A percentile compares a stretch with the other conserved stretches of the same genome.
Conservation (phyloP, 345 rosid species). For the Salix arbutifolia region DNA sequence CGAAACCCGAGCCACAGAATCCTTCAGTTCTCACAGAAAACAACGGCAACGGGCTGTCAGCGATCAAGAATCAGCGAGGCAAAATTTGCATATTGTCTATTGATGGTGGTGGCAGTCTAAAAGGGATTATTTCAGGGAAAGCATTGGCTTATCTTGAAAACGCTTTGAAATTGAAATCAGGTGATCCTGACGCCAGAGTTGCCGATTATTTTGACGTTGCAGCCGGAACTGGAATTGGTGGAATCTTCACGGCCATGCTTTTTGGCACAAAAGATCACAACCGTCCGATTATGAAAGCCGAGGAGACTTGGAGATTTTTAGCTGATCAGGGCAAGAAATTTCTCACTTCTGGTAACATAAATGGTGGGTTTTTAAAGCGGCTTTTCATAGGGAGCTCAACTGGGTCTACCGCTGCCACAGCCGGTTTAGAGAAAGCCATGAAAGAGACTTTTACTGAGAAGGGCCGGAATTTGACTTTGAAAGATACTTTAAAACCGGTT, state of each 20-base stretch:
- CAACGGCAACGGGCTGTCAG: conserved; percentile 18
- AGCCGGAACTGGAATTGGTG: conserved; percentile 88
- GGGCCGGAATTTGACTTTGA: conserved; percentile 52
- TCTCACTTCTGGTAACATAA: conserved; percentile 29
- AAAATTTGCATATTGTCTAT: conserved; percentile 80
- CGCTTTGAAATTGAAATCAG: conserved; percentile 72
- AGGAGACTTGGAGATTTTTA: conserved; percentile 86
- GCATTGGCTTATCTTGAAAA: conserved; percentile 81
- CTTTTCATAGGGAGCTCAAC: conserved; percentile 40
- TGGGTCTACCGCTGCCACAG: conserved; percentile 39
- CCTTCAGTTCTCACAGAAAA: not conserved
- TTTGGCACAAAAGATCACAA: conserved; percentile 66
- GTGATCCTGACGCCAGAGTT: conserved; percentile 81
- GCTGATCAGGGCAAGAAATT: conserved; percentile 63
- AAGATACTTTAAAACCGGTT: conserved; percentile 87
- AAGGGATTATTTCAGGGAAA: conserved; percentile 82
- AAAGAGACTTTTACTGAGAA: conserved; percentile 60
- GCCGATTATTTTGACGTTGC: conserved; percentile 92
- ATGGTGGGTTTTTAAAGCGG: conserved; percentile 41
- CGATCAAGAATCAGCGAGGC: conserved; percentile 85
- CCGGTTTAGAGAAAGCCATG: conserved; percentile 57
- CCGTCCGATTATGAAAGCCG: conserved; percentile 73
- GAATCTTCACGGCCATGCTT: conserved; percentile 86
- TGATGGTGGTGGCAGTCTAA: conserved; percentile 82
- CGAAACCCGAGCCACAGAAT: conserved; percentile 25